These are phyloP conservation scores for Clarireedia monteithiana DNA, from an alignment of 2,329 filamentous ascomycete species.

Conservation along the genomic window DNA sequence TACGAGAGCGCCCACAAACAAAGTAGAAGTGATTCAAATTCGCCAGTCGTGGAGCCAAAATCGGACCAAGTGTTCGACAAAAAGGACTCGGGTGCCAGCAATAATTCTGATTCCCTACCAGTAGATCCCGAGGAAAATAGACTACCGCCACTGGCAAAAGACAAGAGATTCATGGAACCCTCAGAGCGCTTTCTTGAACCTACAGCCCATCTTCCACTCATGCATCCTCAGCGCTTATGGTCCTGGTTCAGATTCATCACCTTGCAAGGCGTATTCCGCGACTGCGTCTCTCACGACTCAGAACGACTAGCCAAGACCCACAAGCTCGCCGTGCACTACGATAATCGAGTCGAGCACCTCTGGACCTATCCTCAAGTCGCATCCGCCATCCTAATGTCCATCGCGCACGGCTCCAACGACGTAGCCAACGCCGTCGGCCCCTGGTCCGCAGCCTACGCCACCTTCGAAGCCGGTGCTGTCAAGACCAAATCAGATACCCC, in stretches of 20 bases:
- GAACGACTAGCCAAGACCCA: conserved; percentile 4
- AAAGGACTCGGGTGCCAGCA: neutral
- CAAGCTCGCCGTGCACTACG: conserved; percentile 49
- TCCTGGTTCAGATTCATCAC: conserved; percentile 18
- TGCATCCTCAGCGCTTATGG: conserved; percentile 16
- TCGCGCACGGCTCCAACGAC: conserved; percentile 64
- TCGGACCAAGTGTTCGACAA: neutral
- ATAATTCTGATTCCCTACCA: neutral
- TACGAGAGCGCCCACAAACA: neutral
- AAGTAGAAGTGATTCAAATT: neutral
- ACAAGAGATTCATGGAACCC: conserved; percentile 1
- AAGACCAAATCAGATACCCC: conserved; percentile 54
- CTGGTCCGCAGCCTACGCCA: conserved; percentile 61
- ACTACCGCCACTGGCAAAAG: neutral
- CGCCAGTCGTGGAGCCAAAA: neutral
- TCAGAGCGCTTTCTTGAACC: conserved; percentile 16
- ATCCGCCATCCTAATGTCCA: conserved; percentile 26
- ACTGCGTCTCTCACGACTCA: conserved; percentile 12
- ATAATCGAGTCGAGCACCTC: conserved; percentile 58
- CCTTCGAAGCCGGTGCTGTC: conserved; percentile 49
- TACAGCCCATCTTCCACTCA: conserved; percentile 13
- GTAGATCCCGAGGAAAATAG: neutral
- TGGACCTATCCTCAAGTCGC: conserved; percentile 45
- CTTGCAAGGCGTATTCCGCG: conserved; percentile 19
- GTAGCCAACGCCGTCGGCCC: conserved; percentile 62